Percentiles rank a stretch among this genome's conserved stretches.
Evolutionary conservation across 257 asterid species (phyloP).

Genomic region (Ilex asprella): DNA sequence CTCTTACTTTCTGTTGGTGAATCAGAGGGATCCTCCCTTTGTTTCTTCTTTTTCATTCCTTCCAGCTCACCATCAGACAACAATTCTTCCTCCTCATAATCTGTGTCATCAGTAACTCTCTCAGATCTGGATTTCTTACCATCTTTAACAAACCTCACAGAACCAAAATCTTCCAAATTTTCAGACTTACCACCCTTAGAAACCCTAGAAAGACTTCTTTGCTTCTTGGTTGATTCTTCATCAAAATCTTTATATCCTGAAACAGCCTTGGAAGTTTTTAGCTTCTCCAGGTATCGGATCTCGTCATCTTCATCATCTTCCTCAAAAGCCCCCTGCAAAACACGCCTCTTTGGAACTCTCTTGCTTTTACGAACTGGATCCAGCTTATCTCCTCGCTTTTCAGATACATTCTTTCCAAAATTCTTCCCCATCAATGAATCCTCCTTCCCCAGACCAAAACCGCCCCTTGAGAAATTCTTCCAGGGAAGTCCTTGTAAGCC

Average conservation of each 20-base stretch:
- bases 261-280: constrained; percentile 49
- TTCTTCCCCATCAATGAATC: constrained; percentile 35
- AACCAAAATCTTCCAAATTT: constrained; percentile 34
- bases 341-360: constrained; percentile 77
- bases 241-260: constrained; percentile 43
- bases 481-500: constrained; percentile 49
- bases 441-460: constrained; percentile 42
- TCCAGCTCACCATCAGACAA: constrained; percentile 54
- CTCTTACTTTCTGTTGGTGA: constrained; percentile 59
- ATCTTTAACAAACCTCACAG: constrained; percentile 28
- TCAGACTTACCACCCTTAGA: constrained; percentile 39
- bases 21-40: constrained; percentile 53
- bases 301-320: constrained; percentile 51
- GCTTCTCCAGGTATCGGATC: constrained; percentile 83
- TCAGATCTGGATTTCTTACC: constrained; percentile 38
- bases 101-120: constrained; percentile 46
- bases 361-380: constrained; percentile 84
- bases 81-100: constrained; percentile 49
- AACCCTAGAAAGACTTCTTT: constrained; percentile 20
- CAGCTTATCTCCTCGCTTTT: constrained; percentile 49
- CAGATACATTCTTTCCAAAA: constrained; percentile 29
- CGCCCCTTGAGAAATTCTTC: constrained; percentile 54
- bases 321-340: constrained; percentile 60
- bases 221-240: constrained; percentile 32
- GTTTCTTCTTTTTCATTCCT: constrained; percentile 53